phyloP scores from a whole-genome alignment of 2,329 filamentous ascomycete genomes.

The Sporothrix phasma region DNA sequence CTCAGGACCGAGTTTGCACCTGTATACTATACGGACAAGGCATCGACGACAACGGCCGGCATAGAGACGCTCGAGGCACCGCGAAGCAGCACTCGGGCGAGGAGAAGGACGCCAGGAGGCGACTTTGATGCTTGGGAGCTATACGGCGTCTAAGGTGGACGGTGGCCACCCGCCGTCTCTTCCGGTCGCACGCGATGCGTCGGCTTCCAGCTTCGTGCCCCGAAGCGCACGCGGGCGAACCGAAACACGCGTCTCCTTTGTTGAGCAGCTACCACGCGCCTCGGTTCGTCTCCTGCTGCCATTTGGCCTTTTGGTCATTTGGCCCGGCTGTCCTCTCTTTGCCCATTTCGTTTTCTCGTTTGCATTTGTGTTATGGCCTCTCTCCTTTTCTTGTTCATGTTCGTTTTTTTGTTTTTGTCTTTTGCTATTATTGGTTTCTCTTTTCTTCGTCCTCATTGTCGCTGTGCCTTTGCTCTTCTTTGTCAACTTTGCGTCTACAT shows the following conservation, averaged over 20 bases:
- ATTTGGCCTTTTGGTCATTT: too few species aligned
- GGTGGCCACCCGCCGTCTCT: not conserved
- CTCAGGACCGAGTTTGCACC: constrained; percentile 51
- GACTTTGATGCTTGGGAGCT: constrained; percentile 18
- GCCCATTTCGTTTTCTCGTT: not conserved
- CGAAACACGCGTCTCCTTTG: not conserved
- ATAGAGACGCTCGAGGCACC: not conserved
- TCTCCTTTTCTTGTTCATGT: not conserved
- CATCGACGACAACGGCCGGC: not conserved
- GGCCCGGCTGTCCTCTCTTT: too few species aligned
- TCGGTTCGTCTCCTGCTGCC: too few species aligned
- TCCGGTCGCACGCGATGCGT: not conserved
- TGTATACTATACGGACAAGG: constrained; percentile 20
- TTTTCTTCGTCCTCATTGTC: not conserved
- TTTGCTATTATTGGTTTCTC: not conserved
- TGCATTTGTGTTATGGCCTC: not conserved
- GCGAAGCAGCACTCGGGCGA: not conserved
- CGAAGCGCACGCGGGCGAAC: too few species aligned
- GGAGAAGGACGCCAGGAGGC: not conserved
- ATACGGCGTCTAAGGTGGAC: constrained; percentile 12
- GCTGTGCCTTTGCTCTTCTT: not conserved
- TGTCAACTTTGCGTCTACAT: not conserved
- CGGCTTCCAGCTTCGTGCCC: too few species aligned
- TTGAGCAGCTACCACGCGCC: not conserved
- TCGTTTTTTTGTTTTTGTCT: not conserved